Evolutionary conservation across 2,329 filamentous ascomycete species (phyloP), one percentile per base, ranked within the genome.

Genomic region (Cercospora berteroae): DNA sequence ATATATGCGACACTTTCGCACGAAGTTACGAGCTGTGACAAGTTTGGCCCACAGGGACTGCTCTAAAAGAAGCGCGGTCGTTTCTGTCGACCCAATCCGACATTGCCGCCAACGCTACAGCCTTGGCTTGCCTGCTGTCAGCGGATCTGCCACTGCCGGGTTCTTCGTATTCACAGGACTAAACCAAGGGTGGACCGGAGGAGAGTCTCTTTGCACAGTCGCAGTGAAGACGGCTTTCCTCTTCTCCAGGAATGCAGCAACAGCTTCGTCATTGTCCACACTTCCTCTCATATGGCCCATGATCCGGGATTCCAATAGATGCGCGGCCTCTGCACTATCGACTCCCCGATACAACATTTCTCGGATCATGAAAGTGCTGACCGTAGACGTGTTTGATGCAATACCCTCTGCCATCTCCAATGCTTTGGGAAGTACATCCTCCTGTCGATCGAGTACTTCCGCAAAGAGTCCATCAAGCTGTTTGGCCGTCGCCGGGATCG

Each of bases 361-460:
- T 8, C 70, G 67, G 8, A 70, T 72, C 70, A 72, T 72, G 18
- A 64, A 72, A 12, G 69, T 72, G 57, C 70, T 72, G 12, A 72
- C 69, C 23, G 65, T 65, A 36, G 67, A 69, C 12, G 70, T 72
- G 4, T 72, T 63, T 3, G 27, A 31, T 8, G 70, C 68, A 6
- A 72, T 23, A 1, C 66, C 48, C n/a, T 70, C 65, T 4, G 70
- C 70, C 16, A 66, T 58, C 62, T 69, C 60, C 33, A 70, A 36
- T 5, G 70, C 70, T 33, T 18, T 61, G 2, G 69, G 67, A 5
- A 72, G 58, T 1, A 72, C 70, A 33, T 70, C 65, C n/a, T 69
- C 68, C 48, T 69, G 70, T 31, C 39, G 65, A 25, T 72, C 67
- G 36, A 61, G 66, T 6, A 72, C n/a, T 20, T 72, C 67, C n/a